Evolutionary conservation across 768 basidiomycete genomes (phyloP), one percentile per base, ranked within the genome.

Genomic region (Amanita phalloides): DNA sequence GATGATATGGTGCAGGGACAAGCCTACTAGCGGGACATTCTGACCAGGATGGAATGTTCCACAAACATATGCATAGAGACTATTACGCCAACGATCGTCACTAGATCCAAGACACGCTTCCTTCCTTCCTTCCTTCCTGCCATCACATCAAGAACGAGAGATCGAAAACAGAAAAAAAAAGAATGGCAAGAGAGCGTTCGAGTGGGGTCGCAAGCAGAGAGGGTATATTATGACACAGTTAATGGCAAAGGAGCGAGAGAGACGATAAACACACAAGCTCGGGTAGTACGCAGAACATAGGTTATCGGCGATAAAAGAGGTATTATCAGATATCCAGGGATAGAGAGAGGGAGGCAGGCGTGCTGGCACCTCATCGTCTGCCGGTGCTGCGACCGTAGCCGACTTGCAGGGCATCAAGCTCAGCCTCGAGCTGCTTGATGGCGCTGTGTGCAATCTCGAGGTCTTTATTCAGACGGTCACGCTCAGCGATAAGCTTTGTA

Each of bases 401-500:
- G 56, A 84, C 82, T 66, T 91, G 88, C 46, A 94, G 79, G 60
- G 82, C 84, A 72, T 94, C 91, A 56, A 96, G 77, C 68, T 96
- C 92, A 23, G 80, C 79, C 65, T 96, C 92, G 66, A 94, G 78
- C 54, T 81, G 73, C 71, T 96, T 96, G 77, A 95, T 94, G 21
- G 87, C 78, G 51, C 87, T 82, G 77, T 91, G 89, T 8, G 94
- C 90, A 66, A 80, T 68, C 72, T 97, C 95, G 64, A 99, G 78
- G 63, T 98, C 96, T 71, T 97, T 98, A 82, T 98, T 99, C 73
- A 99, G 83, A 48, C 96, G 83, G 68, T 98, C 96, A 60, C 96
- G 83, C 70, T 99, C 96, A 41, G 93, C 91, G 58, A 99, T 97
- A 64, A 99, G 89, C 91, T 96, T 61, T 10, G 45, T n/a, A 49